Conservation (phyloP, 371 early-diverging fungal species). For the Circinella minor region DNA sequence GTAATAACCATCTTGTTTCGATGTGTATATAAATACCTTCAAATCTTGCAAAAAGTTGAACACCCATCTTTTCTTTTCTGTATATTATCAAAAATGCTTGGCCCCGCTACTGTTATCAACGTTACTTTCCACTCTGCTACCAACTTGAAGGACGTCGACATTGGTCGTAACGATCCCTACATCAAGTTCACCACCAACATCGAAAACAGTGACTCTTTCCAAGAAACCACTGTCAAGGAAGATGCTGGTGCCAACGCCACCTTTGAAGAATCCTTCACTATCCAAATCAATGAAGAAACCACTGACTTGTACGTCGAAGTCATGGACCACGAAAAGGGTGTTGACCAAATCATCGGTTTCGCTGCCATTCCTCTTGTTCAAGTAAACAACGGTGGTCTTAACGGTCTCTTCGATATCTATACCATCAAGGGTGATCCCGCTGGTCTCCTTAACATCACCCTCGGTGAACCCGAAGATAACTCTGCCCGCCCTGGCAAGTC, state of each 20-base stretch:
- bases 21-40: background rate
- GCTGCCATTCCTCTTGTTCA: conserved; percentile 63
- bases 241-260: conserved; percentile 52
- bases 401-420: conserved; percentile 56
- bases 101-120: conserved; percentile 6
- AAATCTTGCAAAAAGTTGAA: background rate
- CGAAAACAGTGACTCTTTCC: conserved; percentile 47
- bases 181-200: conserved; percentile 54
- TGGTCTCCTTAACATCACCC: conserved; percentile 52
- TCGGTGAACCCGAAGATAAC: conserved; percentile 22
- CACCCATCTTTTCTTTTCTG: background rate
- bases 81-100: conserved; percentile 14
- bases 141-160: conserved; percentile 38
- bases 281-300: conserved; percentile 49
- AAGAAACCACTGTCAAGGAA: conserved; percentile 59
- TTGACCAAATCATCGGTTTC: conserved; percentile 59
- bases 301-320: conserved; percentile 58
- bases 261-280: conserved; percentile 60
- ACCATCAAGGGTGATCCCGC: conserved; percentile 49
- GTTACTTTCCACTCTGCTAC: conserved; percentile 34
- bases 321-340: conserved; percentile 55
- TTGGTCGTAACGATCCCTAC: conserved; percentile 64
- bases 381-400: conserved; percentile 51
- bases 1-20: background rate
- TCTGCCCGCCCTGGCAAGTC: conserved; percentile 45